Evolutionary conservation across 345 rosid species (phyloP).

Genomic region (Capsella bursapastoris): DNA sequence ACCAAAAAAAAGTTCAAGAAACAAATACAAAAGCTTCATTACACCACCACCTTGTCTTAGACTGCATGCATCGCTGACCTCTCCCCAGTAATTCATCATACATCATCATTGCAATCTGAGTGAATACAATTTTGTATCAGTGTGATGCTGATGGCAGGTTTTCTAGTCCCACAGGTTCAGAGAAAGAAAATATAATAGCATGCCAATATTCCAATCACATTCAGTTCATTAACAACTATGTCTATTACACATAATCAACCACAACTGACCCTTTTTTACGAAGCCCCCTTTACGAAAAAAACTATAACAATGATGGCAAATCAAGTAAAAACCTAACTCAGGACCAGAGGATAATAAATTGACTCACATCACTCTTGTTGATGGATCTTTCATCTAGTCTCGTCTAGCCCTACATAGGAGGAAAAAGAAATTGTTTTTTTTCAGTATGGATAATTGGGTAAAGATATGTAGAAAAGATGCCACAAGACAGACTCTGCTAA

Average conservation of each 20-base stretch:
- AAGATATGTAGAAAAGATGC: neutral
- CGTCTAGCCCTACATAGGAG: constrained; percentile 81
- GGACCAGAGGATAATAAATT: constrained; percentile 46
- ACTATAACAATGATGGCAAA: constrained; percentile 8
- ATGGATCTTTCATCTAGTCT: constrained; percentile 77
- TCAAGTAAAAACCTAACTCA: constrained; percentile 36
- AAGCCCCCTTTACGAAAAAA: neutral
- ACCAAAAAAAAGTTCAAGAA: constrained; percentile 34
- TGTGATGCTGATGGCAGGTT: constrained; percentile 31
- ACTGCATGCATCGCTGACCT: constrained; percentile 58
- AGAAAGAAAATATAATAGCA: constrained; percentile 23
- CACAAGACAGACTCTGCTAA: constrained; percentile 18
- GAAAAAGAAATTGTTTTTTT: constrained; percentile 44
- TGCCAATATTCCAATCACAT: constrained; percentile 27
- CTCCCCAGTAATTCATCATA: constrained; percentile 77
- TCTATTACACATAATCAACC: constrained; percentile 17
- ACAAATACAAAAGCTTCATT: constrained; percentile 45
- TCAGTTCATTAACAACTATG: neutral
- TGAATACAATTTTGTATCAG: constrained; percentile 62
- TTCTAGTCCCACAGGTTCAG: constrained; percentile 32
- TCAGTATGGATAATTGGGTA: constrained; percentile 42
- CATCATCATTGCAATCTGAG: constrained; percentile 99
- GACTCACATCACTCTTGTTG: constrained; percentile 54
- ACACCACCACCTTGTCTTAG: constrained; percentile 64
- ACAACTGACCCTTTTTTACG: constrained; percentile 18